A percentile compares a stretch with the other conserved stretches of the same genome.
phyloP scores from a whole-genome alignment of 2,329 filamentous ascomycete genomes.

The Eurotiales sp. region DNA sequence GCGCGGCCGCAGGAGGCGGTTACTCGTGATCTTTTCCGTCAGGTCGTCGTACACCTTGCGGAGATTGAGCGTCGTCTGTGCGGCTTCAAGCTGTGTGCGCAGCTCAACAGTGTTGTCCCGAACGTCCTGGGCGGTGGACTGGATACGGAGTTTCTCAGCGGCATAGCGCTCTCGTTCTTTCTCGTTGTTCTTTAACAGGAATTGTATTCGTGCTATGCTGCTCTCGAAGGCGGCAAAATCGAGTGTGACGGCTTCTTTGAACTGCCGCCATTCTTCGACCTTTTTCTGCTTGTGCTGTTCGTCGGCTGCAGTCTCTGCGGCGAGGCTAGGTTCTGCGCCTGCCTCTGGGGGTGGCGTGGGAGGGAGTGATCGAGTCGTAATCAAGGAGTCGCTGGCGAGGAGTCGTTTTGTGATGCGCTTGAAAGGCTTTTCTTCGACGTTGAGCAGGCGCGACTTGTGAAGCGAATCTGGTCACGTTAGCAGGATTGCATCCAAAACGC shows the following conservation, averaged over 20 bases:
- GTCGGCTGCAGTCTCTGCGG: constrained; percentile 43
- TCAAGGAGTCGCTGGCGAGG: constrained; percentile 62
- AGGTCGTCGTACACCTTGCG: constrained; percentile 85
- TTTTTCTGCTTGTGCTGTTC: constrained; percentile 49
- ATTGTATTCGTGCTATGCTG: constrained; percentile 81
- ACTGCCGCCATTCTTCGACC: constrained; percentile 58
- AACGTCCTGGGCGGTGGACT: constrained; percentile 72
- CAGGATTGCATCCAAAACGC: no score
- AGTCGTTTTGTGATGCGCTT: constrained; percentile 82
- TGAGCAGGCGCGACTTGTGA: constrained; percentile 80
- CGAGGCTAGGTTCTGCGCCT: constrained; percentile 39
- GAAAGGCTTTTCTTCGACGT: constrained; percentile 89
- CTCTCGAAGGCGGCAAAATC: constrained; percentile 87
- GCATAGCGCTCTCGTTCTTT: constrained; percentile 81
- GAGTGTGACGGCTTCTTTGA: constrained; percentile 77
- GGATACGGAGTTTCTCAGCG: constrained; percentile 72
- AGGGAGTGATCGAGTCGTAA: constrained; percentile 55
- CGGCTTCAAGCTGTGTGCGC: constrained; percentile 69
- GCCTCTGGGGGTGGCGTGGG: constrained; percentile 65
- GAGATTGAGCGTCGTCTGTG: constrained; percentile 69
- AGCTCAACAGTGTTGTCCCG: constrained; percentile 70
- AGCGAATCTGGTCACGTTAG: constrained; percentile 59
- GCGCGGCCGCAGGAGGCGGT: constrained; percentile 73
- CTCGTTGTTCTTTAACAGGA: constrained; percentile 77
- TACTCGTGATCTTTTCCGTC: constrained; percentile 80